Evolutionary conservation across 192 early-diverging fungal genomes (phyloP), one percentile per base, ranked within the genome.

Genomic region (Gonapodya sp.): DNA sequence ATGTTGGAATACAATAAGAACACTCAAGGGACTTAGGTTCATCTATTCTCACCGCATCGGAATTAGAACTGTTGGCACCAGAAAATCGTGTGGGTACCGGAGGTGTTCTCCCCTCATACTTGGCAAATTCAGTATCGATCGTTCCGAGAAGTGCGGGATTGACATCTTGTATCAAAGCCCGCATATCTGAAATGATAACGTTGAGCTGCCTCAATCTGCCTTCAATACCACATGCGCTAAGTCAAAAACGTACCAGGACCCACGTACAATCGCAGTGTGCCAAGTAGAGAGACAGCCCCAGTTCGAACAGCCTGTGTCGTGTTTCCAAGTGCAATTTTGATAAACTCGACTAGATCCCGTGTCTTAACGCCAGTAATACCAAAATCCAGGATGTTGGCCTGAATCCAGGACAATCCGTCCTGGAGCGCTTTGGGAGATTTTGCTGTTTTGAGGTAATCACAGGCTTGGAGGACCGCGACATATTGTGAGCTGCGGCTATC

Each of bases 81-180:
- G 79, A 34, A 82, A 85, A 82, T 78, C 89, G 92, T n/a, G 88
- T 84, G 16, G 93, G 90, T 73, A 87, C 82, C 31, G 93, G 93
- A 31, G 94, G 91, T 18, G 89, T 86, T 84, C 89, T 79, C 1
- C 81, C 89, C 0, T 90, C 92, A 0, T 96, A 96, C 80, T 94
- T 96, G 34, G 93, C 94, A 82, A 98, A 97, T 83, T 99, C 97
- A 35, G 94, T 88, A 83, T 99, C 96, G 73, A 99, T 92, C 0
- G 90, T 87, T 35, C 94, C 91, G 79, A 97, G 80, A 33, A 96
- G 85, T 75, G 93, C 89, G 0, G 95, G 88, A 82, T 90, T 95
- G 78, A 98, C 88, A 84, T 99, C 97, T 81, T 92, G 91, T 36
- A 98, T 88, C 84, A 98, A 92, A 1, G 88, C 87, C 36, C 93